phyloP scores from a whole-genome alignment of 1,139 yeast genomes.

The Yamadazyma membranifaciens region DNA sequence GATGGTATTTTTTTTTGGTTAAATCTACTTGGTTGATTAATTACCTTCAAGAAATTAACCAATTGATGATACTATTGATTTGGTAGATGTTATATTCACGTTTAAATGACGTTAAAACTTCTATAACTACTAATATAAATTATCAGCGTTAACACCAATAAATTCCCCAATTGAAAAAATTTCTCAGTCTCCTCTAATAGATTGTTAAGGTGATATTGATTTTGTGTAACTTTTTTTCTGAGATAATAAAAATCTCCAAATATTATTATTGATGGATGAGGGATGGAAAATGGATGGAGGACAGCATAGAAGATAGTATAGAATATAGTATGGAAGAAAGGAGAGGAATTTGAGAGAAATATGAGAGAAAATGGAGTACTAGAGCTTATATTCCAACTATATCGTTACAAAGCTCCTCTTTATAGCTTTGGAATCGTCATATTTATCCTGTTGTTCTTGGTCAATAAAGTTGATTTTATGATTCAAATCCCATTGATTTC shows the following conservation, averaged over 20 bases:
- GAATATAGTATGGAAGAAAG: too few relatives aligned
- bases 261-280: background rate
- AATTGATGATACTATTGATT: too few relatives aligned
- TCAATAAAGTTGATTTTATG: slow-evolving; percentile 78
- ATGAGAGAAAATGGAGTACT: too few relatives aligned
- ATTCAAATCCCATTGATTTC: slow-evolving; percentile 73
- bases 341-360: too few relatives aligned
- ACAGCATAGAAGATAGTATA: too few relatives aligned
- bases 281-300: too few relatives aligned
- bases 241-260: background rate
- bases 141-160: background rate
- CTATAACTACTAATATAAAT: too few relatives aligned
- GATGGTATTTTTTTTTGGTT: too few relatives aligned
- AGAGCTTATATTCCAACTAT: slow-evolving; percentile 3
- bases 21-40: too few relatives aligned
- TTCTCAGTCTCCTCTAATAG: background rate
- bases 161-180: background rate
- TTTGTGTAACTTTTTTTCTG: background rate
- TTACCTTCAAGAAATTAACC: too few relatives aligned
- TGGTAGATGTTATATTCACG: too few relatives aligned
- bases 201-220: background rate
- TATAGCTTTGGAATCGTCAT: slow-evolving; percentile 53
- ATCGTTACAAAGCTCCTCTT: slow-evolving; percentile 66
- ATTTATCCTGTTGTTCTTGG: slow-evolving; percentile 56
- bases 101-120: too few relatives aligned